phyloP scores from a whole-genome alignment of 768 basidiomycete species.

The Agrocybe pediades region DNA sequence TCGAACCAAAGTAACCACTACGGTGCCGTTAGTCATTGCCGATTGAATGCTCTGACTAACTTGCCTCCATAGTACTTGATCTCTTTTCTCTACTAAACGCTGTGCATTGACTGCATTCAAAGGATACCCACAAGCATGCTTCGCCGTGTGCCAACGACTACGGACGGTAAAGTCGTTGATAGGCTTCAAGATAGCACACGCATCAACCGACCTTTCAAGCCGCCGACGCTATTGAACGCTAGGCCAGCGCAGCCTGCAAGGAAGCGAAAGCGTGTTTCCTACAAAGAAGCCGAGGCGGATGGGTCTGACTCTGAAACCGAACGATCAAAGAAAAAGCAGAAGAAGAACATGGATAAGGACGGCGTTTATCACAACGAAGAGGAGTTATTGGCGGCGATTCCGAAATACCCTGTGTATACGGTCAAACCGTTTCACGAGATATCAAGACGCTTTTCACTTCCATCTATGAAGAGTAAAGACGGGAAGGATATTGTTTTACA shows the following conservation, averaged over 20 bases:
- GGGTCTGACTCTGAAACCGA: slow-evolving; percentile 62
- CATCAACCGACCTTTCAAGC: slow-evolving; percentile 80
- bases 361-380: slow-evolving; percentile 60
- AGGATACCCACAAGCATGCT: too few species aligned
- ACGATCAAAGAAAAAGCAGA: slow-evolving; percentile 60
- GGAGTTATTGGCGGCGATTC: slow-evolving; percentile 61
- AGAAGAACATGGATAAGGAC: slow-evolving; percentile 57
- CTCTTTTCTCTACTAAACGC: background rate
- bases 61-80: background rate
- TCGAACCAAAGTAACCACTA: background rate
- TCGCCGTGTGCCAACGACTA: slow-evolving; percentile 65
- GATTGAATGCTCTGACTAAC: background rate
- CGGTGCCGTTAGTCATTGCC: background rate
- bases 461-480: slow-evolving; percentile 72
- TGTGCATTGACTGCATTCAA: background rate
- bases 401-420: slow-evolving; percentile 77
- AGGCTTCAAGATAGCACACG: slow-evolving; percentile 72
- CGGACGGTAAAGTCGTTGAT: slow-evolving; percentile 68
- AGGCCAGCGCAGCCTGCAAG: slow-evolving; percentile 67
- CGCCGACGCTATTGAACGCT: slow-evolving; percentile 53
- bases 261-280: slow-evolving; percentile 88
- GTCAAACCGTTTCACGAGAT: slow-evolving; percentile 74
- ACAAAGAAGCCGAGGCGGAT: slow-evolving; percentile 69
- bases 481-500: slow-evolving; percentile 60
- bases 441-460: slow-evolving; percentile 76